Base-by-base conservation (phyloP, 345 rosid genomes). In the Brassica carinata region DNA sequence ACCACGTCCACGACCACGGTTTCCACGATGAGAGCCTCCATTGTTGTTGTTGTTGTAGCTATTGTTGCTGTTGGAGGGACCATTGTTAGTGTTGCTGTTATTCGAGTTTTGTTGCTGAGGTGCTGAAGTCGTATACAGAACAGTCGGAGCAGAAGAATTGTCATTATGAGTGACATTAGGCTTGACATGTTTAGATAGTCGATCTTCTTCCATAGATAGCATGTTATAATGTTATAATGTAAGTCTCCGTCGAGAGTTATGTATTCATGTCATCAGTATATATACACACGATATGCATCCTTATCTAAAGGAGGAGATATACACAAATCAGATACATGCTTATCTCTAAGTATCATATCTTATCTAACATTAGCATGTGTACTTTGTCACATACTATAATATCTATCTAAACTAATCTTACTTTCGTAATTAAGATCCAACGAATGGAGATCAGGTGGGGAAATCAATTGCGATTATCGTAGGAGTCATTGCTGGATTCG, bases 391-490 rank as follows among this genome's bases (percentile, higher is more conserved):
- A 45, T 66, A 26, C 15, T 17, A 69, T 75, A 17, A 67, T 4
- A 19, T 67, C 3, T 27, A 40, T 66, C 29, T 67, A 11, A 72
- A 63, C 71, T 82, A 69, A 67, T 70, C 38, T 26, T 33, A 19
- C 15, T 72, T 74, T 38, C 34, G 69, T 59, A 8, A 18, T 64
- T 10, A 26, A 95, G 99, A 87, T 85, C 86, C 97, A 69, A 80
- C 87, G 69, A 80, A 79, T 53, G 89, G 84, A 36, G 99, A 93
- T 79, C 72, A 85, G 34, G 86, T 78, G 53, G 98, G 98, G 1
- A 93, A 88, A 86, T 86, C 97, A 26, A 93, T 93, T 0, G 94
- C 99, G 69, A 90, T 93, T 3, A 88, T 89, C 36, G 93, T 95
- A 9, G 99, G 99, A 48, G 86, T 81, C 33, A 69, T 95, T 36